phyloP scores from a whole-genome alignment of 257 asterid species.

The Plantago ovata region DNA sequence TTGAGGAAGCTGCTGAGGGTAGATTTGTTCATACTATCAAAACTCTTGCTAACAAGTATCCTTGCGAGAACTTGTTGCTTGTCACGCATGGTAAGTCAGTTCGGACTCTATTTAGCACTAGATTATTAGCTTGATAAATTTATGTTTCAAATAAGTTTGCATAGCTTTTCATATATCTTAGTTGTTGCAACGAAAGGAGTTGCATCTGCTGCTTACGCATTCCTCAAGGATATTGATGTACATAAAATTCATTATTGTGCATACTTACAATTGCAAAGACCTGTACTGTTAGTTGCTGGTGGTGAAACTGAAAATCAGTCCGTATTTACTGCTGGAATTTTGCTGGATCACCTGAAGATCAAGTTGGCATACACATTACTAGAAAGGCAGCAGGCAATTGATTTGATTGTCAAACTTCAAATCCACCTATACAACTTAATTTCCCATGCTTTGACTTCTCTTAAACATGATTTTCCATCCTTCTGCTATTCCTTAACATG shows the following conservation, averaged over 20 bases:
- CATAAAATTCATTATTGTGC: constrained; percentile 70
- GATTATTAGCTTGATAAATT: too few species aligned
- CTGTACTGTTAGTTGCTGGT: constrained; percentile 32
- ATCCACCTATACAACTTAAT: too few species aligned
- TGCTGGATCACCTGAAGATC: constrained; percentile 19
- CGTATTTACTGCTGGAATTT: constrained; percentile 45
- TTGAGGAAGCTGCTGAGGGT: constrained; percentile 40
- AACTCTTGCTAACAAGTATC: constrained; percentile 75
- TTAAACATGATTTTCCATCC: too few species aligned
- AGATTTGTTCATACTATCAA: constrained; percentile 59
- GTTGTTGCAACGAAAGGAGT: constrained; percentile 74
- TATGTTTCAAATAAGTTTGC: too few species aligned
- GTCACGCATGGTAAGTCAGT: constrained; percentile 74
- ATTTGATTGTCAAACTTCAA: neutral
- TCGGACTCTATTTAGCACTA: neutral
- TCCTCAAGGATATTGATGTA: constrained; percentile 33
- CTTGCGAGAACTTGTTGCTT: constrained; percentile 76
- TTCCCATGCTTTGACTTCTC: too few species aligned
- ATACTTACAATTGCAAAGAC: constrained; percentile 38
- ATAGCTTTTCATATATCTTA: neutral
- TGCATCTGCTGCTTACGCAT: constrained; percentile 47
- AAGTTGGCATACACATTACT: constrained; percentile 7
- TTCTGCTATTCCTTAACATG: too few species aligned
- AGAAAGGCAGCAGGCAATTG: too few species aligned
- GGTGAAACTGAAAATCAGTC: constrained; percentile 35